Evolutionary conservation across 805 yeast species (phyloP), one percentile per base, ranked within the genome.

Genomic region (Zygosaccharomyces siamensis): DNA sequence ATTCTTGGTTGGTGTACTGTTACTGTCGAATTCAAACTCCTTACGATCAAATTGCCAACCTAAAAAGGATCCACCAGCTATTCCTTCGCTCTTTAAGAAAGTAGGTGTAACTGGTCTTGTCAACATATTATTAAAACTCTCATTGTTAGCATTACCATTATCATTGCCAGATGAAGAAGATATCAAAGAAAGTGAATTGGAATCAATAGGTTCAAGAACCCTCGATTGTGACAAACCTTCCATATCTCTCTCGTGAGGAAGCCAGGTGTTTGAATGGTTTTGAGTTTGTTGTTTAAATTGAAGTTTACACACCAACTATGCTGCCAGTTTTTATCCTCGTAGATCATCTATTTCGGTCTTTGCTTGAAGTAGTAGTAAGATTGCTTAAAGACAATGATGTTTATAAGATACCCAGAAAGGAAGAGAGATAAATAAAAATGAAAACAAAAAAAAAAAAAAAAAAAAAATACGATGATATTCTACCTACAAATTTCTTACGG

Each of bases 1-100:
- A 41, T 39, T 45, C 48, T 61, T 62, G 20, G 63, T 52, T 1
- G 68, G 68, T n/a, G 68, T 63, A 39, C 66, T 61, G 44, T 62
- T 63, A 40, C 67, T 59, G 14, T 62, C 55, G 41, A 63, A 63
- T 14, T 49, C 53, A 37, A 63, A 63, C 42, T 63, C 68, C 27
- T 53, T 57, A 21, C 52, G 46, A 8, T 57, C 60, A n/a, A 55
- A 49, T 49, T 60, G 61, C 67, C 67, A 62, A 46, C 57, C 57
- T 5, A 54, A 33, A n/a, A 59, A 53, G 11, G 59, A 51, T 12
- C 36, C 44, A 28, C 28, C 36, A 10, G 11, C 37, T 16, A 21
- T 40, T 18, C 56, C 56, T 26, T 55, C 61, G 28, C 37, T 47
- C 5, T 45, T 49, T 14, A 33, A 12, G 11, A 56, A 21, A 4